Evolutionary conservation across 495 filamentous ascomycete species (phyloP), one percentile per base, ranked within the genome.

Genomic region (Trichoderma parareesei): DNA sequence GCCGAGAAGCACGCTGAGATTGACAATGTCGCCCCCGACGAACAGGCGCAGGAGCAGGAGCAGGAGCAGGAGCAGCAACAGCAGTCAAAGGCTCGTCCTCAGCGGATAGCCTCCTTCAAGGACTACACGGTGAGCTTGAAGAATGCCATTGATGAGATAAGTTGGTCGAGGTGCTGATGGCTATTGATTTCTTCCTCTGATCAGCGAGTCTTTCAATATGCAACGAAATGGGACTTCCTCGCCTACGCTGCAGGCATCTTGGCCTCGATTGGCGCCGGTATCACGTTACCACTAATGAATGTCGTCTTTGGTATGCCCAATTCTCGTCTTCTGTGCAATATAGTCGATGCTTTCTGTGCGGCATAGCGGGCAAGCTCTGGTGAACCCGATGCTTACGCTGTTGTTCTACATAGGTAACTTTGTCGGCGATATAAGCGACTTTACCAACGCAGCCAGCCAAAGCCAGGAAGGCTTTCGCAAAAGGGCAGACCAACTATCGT

Each of bases 251-350:
- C 44, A 5, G 66, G 61, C 53, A 13, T 55, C 14, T 37, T 62
- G 14, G 38, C 62, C 27, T 49, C 62, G 8, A 27, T 67, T 9
- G 66, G 62, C 14, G 61, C 66, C 16, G 66, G 66, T 2, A n/a
- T 67, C 66, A 80, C 78, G 2, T 74, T 79, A 65, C 79, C 79
- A 6, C 64, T 80, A 2, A 81, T 81, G 79, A 80, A 78, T 35
- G 73, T 81, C 10, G 70, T 81, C 10, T 80, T 78, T 67, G 79
- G 79, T 81, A 71, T 18, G 73, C 2, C 27, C 27, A 0, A 27
- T 27, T 2, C 27, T 81, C 8, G 70, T 81, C 10, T 80, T 78
- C 66, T 78, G 79, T 81, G 70, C 16, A 72, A 48, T 37, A 44
- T 55, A 18, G 5, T 18, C 27, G 33, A 10, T 57, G 9, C 10